Base-by-base conservation (phyloP, 352 stramenopile genomes). In the Pythium dissimile region DNA sequence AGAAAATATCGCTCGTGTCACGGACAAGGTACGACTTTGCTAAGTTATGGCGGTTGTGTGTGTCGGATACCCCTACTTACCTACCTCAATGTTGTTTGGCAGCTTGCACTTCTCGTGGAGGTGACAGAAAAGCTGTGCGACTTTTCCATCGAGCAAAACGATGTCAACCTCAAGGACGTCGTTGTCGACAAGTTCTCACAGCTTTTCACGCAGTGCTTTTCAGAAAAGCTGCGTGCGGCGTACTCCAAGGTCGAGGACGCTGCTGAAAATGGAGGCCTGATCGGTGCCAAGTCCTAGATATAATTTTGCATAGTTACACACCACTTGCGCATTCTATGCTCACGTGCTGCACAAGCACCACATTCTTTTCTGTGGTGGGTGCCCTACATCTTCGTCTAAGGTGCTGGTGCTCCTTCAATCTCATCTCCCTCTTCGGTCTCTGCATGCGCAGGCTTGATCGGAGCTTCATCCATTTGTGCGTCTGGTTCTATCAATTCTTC, bases 121-220 rank as follows among this genome's bases (percentile, higher is more conserved):
- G 72, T 77, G 11, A 84, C 80, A 1, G 79, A 89, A 49, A 81
- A 80, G 28, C 70, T 91, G 44, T 89, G 78, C 42, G 83, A 91
- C 48, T 62, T 91, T 41, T 79, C 80, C 8, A 71, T 89, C 31
- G 83, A 90, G 61, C 77, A 93, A 45, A 80, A 84, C 50, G 79
- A 92, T 26, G 59, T 85, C 44, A 85, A 77, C 44, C 44, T 91
- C 5, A 91, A 93, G 62, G 75, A 89, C 43, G 70, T 88, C 3
- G 70, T 91, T 31, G 54, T 89, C 27, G 75, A 77, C 54, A 80
- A 84, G 54, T 61, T 89, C 21, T 80, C 71, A 9, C 68, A 81
- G 38, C 61, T 85, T 11, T 89, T 91, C 62, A 86, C 80, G 16
- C 75, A 89, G 26, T 93, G 80, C 57, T 93, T 92, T 62, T 84